Conservation (phyloP, 1,284 basidiomycete genomes). For the Taiwanofungus camphoratus region DNA sequence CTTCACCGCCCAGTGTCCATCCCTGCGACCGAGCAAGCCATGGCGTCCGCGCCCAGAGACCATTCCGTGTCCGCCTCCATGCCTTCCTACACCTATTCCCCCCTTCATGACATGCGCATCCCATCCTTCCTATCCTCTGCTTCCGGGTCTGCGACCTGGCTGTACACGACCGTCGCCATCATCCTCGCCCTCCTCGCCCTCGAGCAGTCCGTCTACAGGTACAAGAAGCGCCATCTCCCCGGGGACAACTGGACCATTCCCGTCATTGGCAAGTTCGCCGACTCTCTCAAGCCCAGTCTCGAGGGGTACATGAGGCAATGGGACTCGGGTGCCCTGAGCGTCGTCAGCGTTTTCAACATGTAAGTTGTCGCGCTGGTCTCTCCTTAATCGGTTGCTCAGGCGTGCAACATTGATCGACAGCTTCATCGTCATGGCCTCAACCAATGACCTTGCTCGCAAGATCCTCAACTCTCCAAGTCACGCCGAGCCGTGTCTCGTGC, state of each 20-base stretch:
- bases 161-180: conserved; percentile 61
- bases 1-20: neutral
- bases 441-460: conserved; percentile 87
- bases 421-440: conserved; percentile 95
- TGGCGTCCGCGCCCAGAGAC: neutral
- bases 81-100: conserved; percentile 37
- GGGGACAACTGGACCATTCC: conserved; percentile 91
- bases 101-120: conserved; percentile 41
- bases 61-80: conserved; percentile 29
- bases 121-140: conserved; percentile 37
- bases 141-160: conserved; percentile 43
- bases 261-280: conserved; percentile 88
- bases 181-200: conserved; percentile 62
- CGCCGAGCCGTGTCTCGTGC: conserved; percentile 91
- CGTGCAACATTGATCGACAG: conserved; percentile 34
- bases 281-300: conserved; percentile 84
- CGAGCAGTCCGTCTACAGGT: conserved; percentile 82
- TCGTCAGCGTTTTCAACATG: conserved; percentile 95
- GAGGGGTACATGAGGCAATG: conserved; percentile 88
- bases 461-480: conserved; percentile 88
- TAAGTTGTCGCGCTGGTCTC: conserved; percentile 31
- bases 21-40: neutral
- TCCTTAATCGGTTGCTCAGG: neutral
- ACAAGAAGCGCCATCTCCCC: conserved; percentile 84
- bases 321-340: conserved; percentile 80